These are phyloP conservation scores for Aspergillus sp. DNA, from an alignment of 2,329 filamentous ascomycete genomes.

Conservation along the genomic window DNA sequence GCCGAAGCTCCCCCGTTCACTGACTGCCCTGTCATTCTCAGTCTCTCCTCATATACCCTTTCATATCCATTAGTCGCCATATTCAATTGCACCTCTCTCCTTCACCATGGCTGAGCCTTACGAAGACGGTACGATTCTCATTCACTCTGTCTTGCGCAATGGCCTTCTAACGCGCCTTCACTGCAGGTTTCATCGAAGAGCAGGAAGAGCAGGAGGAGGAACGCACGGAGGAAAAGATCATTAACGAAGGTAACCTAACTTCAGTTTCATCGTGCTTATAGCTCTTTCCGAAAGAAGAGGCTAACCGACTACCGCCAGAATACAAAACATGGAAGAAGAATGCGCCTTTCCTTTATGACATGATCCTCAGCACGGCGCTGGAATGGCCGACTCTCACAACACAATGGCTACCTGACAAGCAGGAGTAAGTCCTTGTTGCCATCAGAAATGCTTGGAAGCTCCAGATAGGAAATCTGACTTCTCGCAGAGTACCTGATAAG, in stretches of 20 bases:
- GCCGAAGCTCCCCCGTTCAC: constrained; percentile 7
- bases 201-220: constrained; percentile 64
- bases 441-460: neutral
- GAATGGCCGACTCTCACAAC: constrained; percentile 97
- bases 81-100: neutral
- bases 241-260: constrained; percentile 73
- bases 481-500: constrained; percentile 69
- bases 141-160: constrained; percentile 9
- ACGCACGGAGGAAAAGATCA: constrained; percentile 78
- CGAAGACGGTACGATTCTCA: constrained; percentile 31
- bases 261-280: neutral
- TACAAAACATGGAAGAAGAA: constrained; percentile 99
- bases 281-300: neutral
- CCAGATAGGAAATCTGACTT: constrained; percentile 1
- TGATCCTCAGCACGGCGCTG: constrained; percentile 90
- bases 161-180: constrained; percentile 20
- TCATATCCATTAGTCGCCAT: neutral
- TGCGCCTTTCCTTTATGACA: constrained; percentile 94
- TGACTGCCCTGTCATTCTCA: neutral
- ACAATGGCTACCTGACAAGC: constrained; percentile 96
- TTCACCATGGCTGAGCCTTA: constrained; percentile 32
- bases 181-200: constrained; percentile 33
- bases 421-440: constrained; percentile 55
- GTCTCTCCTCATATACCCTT: neutral
- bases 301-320: constrained; percentile 53